A percentile compares a stretch with the other conserved stretches of the same genome.
phyloP scores from a whole-genome alignment of 345 rosid genomes.

The Pugionium dolabratum region DNA sequence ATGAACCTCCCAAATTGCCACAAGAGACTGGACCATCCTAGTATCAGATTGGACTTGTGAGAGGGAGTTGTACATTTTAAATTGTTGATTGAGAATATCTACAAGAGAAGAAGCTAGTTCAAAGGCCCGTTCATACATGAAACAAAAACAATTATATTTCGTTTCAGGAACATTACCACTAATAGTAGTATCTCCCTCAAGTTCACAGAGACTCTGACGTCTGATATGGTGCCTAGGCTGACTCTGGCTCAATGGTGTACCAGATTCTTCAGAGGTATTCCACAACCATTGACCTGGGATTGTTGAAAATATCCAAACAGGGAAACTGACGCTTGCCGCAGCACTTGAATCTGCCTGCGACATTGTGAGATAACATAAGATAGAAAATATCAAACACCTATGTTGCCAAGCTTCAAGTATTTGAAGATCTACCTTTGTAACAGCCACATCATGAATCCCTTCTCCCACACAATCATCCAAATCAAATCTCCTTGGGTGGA shows the following conservation, averaged over 20 bases:
- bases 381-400: constrained; percentile 9
- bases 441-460: constrained; percentile 39
- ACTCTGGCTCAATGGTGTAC: constrained; percentile 47
- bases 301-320: constrained; percentile 70
- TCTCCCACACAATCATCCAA: constrained; percentile 33
- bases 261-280: constrained; percentile 51
- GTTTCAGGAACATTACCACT: constrained; percentile 57
- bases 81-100: constrained; percentile 83
- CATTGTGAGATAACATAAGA: constrained; percentile 9
- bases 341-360: constrained; percentile 60
- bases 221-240: constrained; percentile 45
- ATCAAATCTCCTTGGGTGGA: constrained; percentile 45
- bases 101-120: constrained; percentile 38
- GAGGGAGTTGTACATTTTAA: constrained; percentile 61
- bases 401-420: constrained; percentile 35
- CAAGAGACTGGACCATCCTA: constrained; percentile 92
- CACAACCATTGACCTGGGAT: constrained; percentile 84
- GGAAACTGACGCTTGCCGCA: constrained; percentile 47
- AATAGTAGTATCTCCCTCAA: constrained; percentile 82
- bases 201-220: constrained; percentile 84
- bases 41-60: constrained; percentile 73
- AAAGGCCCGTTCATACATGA: constrained; percentile 16
- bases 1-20: constrained; percentile 97
- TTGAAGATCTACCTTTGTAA: constrained; percentile 49
- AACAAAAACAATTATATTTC: constrained; percentile 4